A percentile compares a stretch with the other conserved stretches of the same genome.
Conservation (phyloP, 768 basidiomycete species). For the Termitomyces sp. region DNA sequence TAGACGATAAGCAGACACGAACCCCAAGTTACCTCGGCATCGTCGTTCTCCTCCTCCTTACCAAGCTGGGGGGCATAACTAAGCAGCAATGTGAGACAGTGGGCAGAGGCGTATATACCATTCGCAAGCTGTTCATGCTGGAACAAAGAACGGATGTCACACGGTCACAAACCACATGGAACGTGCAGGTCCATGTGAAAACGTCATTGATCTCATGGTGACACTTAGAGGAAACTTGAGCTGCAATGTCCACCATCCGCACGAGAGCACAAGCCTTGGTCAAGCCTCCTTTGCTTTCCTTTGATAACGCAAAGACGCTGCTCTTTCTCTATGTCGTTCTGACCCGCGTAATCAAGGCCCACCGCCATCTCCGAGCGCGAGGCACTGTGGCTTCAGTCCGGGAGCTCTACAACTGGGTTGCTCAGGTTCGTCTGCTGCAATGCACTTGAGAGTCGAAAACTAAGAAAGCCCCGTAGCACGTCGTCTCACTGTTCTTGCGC, state of each 20-base stretch:
- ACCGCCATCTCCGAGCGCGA: slow-evolving; percentile 60
- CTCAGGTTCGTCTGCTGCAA: slow-evolving; percentile 36
- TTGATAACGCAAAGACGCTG: slow-evolving; percentile 47
- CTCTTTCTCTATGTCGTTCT: slow-evolving; percentile 57
- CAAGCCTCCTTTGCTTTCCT: slow-evolving; percentile 17
- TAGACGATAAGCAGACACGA: not conserved
- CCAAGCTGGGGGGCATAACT: slow-evolving; percentile 42
- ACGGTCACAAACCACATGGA: slow-evolving; percentile 2
- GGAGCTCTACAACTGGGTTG: slow-evolving; percentile 50
- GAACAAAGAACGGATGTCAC: slow-evolving; percentile 1
- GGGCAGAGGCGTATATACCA: slow-evolving; percentile 34
- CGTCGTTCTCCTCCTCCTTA: slow-evolving; percentile 72
- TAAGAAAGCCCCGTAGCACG: slow-evolving; percentile 31
- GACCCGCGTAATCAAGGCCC: slow-evolving; percentile 43
- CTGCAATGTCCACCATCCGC: slow-evolving; percentile 12
- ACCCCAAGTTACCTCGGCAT: slow-evolving; percentile 86
- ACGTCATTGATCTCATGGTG: not conserved
- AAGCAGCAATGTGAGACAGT: slow-evolving; percentile 1
- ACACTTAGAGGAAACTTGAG: not conserved
- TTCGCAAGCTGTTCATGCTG: slow-evolving; percentile 44
- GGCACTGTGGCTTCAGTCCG: slow-evolving; percentile 42
- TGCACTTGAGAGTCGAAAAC: not conserved
- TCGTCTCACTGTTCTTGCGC: slow-evolving; percentile 51
- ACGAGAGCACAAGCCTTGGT: slow-evolving; percentile 8
- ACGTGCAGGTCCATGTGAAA: slow-evolving; percentile 10